phyloP scores from a whole-genome alignment of 192 early-diverging fungal species.

The Coemansia sp. region DNA sequence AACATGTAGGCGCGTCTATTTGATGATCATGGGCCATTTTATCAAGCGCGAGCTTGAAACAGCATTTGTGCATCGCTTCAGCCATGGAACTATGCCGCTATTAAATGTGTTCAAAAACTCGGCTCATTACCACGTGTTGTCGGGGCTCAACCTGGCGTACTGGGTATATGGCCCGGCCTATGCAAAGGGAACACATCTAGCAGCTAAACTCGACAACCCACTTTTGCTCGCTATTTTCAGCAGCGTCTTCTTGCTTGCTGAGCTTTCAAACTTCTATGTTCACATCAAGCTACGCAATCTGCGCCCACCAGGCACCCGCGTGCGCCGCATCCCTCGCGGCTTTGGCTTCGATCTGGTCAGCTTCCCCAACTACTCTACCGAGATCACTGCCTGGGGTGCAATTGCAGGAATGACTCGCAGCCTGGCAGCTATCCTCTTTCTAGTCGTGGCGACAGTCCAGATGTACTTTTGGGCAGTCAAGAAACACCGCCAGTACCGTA shows the following conservation, averaged over 20 bases:
- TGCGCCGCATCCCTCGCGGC: constrained; percentile 85
- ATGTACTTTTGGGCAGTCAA: constrained; percentile 97
- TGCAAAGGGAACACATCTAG: constrained; percentile 49
- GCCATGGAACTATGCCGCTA: constrained; percentile 94
- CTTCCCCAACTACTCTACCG: constrained; percentile 93
- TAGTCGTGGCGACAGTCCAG: constrained; percentile 70
- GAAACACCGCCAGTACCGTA: constrained; percentile 88
- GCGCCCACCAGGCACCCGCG: constrained; percentile 82
- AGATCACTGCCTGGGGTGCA: constrained; percentile 78
- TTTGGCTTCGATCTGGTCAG: constrained; percentile 90
- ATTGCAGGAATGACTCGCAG: constrained; percentile 73
- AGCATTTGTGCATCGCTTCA: constrained; percentile 89
- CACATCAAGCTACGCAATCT: constrained; percentile 88
- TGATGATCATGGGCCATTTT: constrained; percentile 80
- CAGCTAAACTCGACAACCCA: constrained; percentile 48
- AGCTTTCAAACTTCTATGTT: constrained; percentile 81
- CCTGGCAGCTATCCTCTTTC: constrained; percentile 64
- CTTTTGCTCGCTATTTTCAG: constrained; percentile 31
- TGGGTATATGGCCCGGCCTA: constrained; percentile 83
- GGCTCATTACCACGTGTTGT: constrained; percentile 87
- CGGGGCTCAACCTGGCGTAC: constrained; percentile 82
- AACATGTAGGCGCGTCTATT: constrained; percentile 59
- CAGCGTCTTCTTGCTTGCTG: constrained; percentile 56
- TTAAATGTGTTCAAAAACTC: constrained; percentile 94
- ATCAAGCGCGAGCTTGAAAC: constrained; percentile 93